Conservation (phyloP, 2,329 filamentous ascomycete genomes). For the Fusarium abutilonis region DNA sequence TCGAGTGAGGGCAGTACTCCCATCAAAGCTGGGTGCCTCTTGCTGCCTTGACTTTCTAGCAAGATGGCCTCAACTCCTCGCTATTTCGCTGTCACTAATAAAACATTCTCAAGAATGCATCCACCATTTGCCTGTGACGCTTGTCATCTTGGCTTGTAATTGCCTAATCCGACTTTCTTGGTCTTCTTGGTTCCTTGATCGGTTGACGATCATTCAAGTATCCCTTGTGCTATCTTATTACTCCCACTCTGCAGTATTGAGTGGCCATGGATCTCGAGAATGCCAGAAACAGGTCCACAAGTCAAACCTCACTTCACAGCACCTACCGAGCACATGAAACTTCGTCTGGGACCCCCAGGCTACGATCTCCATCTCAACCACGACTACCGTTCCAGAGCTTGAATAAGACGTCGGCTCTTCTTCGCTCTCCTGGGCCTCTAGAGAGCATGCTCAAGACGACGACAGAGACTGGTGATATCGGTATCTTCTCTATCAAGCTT, state of each 20-base stretch:
- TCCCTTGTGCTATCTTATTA: slow-evolving; percentile 32
- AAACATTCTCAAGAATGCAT: slow-evolving; percentile 31
- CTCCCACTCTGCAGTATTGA: slow-evolving; percentile 13
- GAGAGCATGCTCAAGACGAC: slow-evolving; percentile 73
- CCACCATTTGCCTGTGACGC: slow-evolving; percentile 26
- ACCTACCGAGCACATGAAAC: slow-evolving; percentile 46
- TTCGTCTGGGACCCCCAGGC: slow-evolving; percentile 24
- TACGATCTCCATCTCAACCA: slow-evolving; percentile 42
- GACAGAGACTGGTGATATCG: slow-evolving; percentile 73
- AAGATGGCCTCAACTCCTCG: background rate
- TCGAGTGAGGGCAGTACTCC: background rate
- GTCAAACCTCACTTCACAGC: slow-evolving; percentile 53
- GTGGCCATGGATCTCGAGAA: slow-evolving; percentile 46
- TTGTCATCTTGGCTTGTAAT: slow-evolving; percentile 38
- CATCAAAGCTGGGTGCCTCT: background rate
- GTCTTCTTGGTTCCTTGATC: slow-evolving; percentile 36
- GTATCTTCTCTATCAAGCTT: slow-evolving; percentile 64
- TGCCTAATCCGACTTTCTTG: slow-evolving; percentile 34
- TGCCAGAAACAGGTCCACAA: slow-evolving; percentile 50
- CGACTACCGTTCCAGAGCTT: slow-evolving; percentile 56
- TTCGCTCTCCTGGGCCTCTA: slow-evolving; percentile 63
- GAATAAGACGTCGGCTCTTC: slow-evolving; percentile 55
- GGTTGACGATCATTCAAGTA: slow-evolving; percentile 36
- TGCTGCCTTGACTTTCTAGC: background rate
- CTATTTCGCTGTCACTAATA: background rate